Conservation (phyloP, 176 grass and related monocot species). For the Zea luxurians region DNA sequence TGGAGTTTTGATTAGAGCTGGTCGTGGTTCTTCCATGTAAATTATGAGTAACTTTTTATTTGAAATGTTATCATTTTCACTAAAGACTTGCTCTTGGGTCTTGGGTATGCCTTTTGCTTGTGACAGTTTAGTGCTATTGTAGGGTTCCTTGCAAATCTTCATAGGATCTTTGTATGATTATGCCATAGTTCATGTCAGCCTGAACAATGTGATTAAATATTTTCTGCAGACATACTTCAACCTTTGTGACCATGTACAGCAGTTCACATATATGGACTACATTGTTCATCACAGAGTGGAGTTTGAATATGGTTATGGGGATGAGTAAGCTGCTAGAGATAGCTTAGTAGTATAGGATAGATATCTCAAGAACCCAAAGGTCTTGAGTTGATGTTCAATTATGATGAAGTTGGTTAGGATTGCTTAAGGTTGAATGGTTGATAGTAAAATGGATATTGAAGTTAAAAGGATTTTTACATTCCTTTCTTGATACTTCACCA, state of each 20-base stretch:
- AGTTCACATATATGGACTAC: no score
- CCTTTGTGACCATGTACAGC: background rate
- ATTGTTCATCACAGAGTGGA: no score
- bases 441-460: background rate
- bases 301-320: no score
- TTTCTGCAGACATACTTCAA: background rate
- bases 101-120: background rate
- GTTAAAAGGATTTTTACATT: constrained; percentile 1
- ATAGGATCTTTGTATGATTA: background rate
- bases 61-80: background rate
- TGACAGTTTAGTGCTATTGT: background rate
- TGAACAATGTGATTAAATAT: background rate
- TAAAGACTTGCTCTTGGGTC: constrained; percentile 1
- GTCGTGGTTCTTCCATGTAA: background rate
- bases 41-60: constrained; percentile 7
- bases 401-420: background rate
- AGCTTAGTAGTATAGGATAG: background rate
- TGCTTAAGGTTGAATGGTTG: constrained; percentile 7
- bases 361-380: background rate
- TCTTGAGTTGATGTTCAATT: background rate
- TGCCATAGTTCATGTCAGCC: background rate
- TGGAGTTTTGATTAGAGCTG: background rate
- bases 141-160: background rate
- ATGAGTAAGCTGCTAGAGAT: no score
- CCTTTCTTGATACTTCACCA: background rate